Percentiles rank a stretch among this genome's conserved stretches.
Conservation (phyloP, 1,139 yeast genomes). For the Debaryomycetaceae sp. region DNA sequence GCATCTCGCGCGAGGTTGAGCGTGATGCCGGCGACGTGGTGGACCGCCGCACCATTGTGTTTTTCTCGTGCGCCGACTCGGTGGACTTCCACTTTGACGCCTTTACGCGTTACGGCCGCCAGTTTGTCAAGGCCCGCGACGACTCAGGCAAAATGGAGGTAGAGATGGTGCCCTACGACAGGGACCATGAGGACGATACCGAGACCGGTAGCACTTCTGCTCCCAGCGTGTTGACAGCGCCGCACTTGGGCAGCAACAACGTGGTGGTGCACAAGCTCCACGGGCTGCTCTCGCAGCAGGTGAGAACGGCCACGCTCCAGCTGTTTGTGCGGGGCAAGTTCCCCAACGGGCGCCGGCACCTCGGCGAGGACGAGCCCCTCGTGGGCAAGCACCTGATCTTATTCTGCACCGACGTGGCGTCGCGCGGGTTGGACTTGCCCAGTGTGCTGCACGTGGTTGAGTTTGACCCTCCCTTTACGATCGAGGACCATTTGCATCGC, state of each 20-base stretch:
- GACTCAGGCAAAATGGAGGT: slow-evolving; percentile 21
- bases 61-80: slow-evolving; percentile 90
- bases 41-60: slow-evolving; percentile 64
- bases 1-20: slow-evolving; percentile 28
- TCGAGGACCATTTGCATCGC: slow-evolving; percentile 70
- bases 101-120: slow-evolving; percentile 55
- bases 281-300: slow-evolving; percentile 83
- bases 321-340: slow-evolving; percentile 47
- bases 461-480: slow-evolving; percentile 65
- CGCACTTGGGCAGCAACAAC: slow-evolving; percentile 40
- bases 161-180: slow-evolving; percentile 15
- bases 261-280: slow-evolving; percentile 73
- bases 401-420: slow-evolving; percentile 78
- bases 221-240: slow-evolving; percentile 47
- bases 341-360: slow-evolving; percentile 11
- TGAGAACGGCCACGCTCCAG: slow-evolving; percentile 71
- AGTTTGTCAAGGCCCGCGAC: slow-evolving; percentile 27
- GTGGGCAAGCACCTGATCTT: slow-evolving; percentile 55
- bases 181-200: slow-evolving; percentile 14
- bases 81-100: slow-evolving; percentile 86
- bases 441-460: slow-evolving; percentile 62
- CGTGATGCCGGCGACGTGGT: slow-evolving; percentile 2
- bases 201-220: slow-evolving; percentile 18
- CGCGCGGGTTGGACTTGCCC: slow-evolving; percentile 70
- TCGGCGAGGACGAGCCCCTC: slow-evolving; percentile 13